These are phyloP conservation scores for Mycocalia duriaeana DNA, from an alignment of 1,284 basidiomycete genomes.

Conservation along the genomic window DNA sequence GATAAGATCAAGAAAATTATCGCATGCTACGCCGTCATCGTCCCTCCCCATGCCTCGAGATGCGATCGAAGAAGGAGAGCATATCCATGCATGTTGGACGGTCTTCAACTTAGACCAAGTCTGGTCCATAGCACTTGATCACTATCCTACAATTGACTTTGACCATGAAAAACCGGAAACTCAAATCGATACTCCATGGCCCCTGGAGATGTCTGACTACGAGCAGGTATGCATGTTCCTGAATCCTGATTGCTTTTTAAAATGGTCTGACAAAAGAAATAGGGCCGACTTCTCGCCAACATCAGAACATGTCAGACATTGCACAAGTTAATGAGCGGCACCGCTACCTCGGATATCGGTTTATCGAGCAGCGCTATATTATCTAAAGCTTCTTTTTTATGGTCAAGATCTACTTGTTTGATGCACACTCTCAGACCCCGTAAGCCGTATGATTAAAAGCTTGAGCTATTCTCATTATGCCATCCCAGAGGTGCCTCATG, in stretches of 20 bases:
- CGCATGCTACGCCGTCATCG: constrained; percentile 3
- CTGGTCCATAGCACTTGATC: constrained; percentile 26
- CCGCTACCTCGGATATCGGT: background rate
- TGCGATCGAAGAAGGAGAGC: constrained; percentile 25
- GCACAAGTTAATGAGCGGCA: background rate
- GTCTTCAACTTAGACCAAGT: constrained; percentile 24
- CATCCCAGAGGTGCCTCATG: background rate
- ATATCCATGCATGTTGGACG: constrained; percentile 24
- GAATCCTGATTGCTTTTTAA: background rate
- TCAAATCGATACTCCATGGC: background rate
- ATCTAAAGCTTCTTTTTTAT: background rate
- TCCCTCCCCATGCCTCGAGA: constrained; percentile 19
- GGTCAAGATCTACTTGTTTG: background rate
- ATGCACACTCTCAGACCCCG: background rate
- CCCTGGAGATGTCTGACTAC: background rate
- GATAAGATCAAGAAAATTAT: constrained; percentile 19
- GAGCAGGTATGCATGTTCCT: background rate
- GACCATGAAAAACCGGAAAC: background rate
- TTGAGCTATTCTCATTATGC: background rate
- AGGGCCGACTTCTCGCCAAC: background rate
- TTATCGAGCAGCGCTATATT: background rate
- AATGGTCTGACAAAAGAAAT: background rate
- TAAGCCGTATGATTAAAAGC: background rate
- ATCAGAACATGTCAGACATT: background rate
- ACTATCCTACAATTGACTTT: constrained; percentile 13